A percentile compares a stretch with the other conserved stretches of the same genome.
Conservation (phyloP, 2,329 filamentous ascomycete species). For the Graphilbum sp. region DNA sequence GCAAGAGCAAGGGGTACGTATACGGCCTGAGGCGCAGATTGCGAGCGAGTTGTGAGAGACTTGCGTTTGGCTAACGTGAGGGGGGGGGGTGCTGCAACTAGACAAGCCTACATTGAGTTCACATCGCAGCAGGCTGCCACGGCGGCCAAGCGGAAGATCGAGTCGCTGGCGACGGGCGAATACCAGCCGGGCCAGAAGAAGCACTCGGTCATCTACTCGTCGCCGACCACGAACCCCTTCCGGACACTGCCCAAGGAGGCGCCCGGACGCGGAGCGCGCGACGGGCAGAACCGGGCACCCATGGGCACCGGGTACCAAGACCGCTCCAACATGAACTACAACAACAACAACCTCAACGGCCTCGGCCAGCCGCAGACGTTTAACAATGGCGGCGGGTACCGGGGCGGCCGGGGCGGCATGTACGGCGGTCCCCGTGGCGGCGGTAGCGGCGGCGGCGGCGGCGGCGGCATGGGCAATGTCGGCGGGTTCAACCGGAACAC, state of each 20-base stretch:
- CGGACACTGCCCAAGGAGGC: slow-evolving; percentile 81
- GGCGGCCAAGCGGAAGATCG: slow-evolving; percentile 68
- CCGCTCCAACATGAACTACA: slow-evolving; percentile 25
- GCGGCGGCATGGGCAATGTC: slow-evolving; percentile 18
- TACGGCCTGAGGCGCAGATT: too few relatives aligned
- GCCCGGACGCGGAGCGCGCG: slow-evolving; percentile 51
- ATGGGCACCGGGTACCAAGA: slow-evolving; percentile 31
- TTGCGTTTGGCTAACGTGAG: too few relatives aligned
- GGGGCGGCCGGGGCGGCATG: slow-evolving; percentile 9
- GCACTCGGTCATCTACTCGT: slow-evolving; percentile 57
- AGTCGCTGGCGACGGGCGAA: slow-evolving; percentile 38
- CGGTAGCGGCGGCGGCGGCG: slow-evolving; percentile 10
- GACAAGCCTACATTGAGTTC: slow-evolving; percentile 74
- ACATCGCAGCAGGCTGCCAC: slow-evolving; percentile 69
- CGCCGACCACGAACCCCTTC: slow-evolving; percentile 70
- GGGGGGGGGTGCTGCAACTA: too few relatives aligned
- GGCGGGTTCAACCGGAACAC: slow-evolving; percentile 22
- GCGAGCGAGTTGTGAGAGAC: too few relatives aligned
- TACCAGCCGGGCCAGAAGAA: slow-evolving; percentile 47
- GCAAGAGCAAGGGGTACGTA: slow-evolving; percentile 89
- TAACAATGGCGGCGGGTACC: slow-evolving; percentile 16
- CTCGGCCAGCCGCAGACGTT: too few relatives aligned
- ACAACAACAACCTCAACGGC: slow-evolving; percentile 20
- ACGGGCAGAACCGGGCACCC: slow-evolving; percentile 37
- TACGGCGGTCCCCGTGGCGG: slow-evolving; percentile 19